phyloP scores from a whole-genome alignment of 2,329 filamentous ascomycete genomes.

The Endocalyx cinctus region DNA sequence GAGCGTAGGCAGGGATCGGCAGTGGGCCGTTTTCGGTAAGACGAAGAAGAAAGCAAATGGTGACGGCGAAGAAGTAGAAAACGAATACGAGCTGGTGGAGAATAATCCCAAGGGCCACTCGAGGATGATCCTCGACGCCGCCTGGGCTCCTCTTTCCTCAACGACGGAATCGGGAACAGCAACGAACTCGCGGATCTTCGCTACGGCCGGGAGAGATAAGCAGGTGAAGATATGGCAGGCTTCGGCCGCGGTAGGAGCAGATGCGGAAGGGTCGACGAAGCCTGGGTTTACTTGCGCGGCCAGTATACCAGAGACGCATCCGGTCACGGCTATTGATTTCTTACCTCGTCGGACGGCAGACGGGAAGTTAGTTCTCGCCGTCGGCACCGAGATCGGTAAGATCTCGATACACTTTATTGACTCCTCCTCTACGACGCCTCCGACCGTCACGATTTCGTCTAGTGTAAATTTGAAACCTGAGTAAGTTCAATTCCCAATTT shows the following conservation, averaged over 20 bases:
- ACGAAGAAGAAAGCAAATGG: slow-evolving; percentile 24
- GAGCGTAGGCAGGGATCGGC: slow-evolving; percentile 85
- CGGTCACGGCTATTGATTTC: slow-evolving; percentile 72
- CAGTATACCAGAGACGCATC: slow-evolving; percentile 49
- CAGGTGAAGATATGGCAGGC: slow-evolving; percentile 66
- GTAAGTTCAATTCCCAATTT: slow-evolving; percentile 28
- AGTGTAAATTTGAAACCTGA: slow-evolving; percentile 31
- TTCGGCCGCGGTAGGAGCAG: slow-evolving; percentile 2
- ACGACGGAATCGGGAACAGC: too few relatives aligned
- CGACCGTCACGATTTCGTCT: slow-evolving; percentile 32
- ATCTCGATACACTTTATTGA: slow-evolving; percentile 40
- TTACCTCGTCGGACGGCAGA: slow-evolving; percentile 30
- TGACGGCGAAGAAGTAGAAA: slow-evolving; percentile 5
- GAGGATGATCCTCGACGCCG: slow-evolving; percentile 85
- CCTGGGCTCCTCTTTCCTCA: slow-evolving; percentile 83
- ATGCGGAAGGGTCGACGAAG: slow-evolving; percentile 6
- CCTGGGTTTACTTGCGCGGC: slow-evolving; percentile 46
- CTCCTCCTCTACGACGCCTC: too few relatives aligned
- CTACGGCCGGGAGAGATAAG: slow-evolving; percentile 89
- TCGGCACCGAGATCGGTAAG: slow-evolving; percentile 53
- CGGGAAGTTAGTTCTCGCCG: slow-evolving; percentile 41
- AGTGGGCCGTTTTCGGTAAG: slow-evolving; percentile 79
- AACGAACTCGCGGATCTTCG: slow-evolving; percentile 53
- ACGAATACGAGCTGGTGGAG: slow-evolving; percentile 53
- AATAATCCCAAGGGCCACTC: slow-evolving; percentile 80